Base-by-base conservation (phyloP, 257 asterid species). In the Solanum infundibuliforme region DNA sequence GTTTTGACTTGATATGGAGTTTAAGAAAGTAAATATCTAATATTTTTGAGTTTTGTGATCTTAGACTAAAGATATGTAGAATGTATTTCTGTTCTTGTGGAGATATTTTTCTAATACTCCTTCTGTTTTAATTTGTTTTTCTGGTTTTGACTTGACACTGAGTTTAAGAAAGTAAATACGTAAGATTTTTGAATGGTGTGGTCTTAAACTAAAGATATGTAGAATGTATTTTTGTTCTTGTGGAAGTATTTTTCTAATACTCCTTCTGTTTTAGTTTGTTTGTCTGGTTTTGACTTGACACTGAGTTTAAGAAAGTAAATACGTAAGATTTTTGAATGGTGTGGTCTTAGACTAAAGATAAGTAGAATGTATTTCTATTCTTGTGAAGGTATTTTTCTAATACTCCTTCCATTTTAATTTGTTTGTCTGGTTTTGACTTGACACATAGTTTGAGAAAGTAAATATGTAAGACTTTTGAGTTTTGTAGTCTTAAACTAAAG, bases 381-480 rank as follows among this genome's bases (percentile, higher is more conserved):
- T 6, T 16, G n/a, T 18, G 23, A 4, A 52, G 9, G 62, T 52
- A 52, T 16, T 18, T 52, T 18, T 52, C 9, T 6, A 2, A 52
- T 16, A 52, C 62, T 52, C 62, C 0, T 52, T 52, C 2, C 21
- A 3, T 48, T 14, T 52, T 5, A 16, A 52, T 52, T 52, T 52
- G 8, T 16, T 52, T 52, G 0, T 48, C 8, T 2, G 23, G 0
- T 48, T 48, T 48, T 48, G 23, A 16, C 8, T 48, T 52, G 4
- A 6, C 0, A 52, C 0, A 0, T 0, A 16, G 0, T 16, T 16
- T 52, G 0, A 5, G 0, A 16, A 16, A 16, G 4, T 48, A 48
- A 16, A 48, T 46, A 13, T 0, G 9, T 20, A 55, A 20, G 1
- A 14, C 0, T 46, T 46, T 48, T 62, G 71, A 13, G 1, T 48